phyloP scores from a whole-genome alignment of 2,329 filamentous ascomycete genomes.

The Lachnellula hyalina region DNA sequence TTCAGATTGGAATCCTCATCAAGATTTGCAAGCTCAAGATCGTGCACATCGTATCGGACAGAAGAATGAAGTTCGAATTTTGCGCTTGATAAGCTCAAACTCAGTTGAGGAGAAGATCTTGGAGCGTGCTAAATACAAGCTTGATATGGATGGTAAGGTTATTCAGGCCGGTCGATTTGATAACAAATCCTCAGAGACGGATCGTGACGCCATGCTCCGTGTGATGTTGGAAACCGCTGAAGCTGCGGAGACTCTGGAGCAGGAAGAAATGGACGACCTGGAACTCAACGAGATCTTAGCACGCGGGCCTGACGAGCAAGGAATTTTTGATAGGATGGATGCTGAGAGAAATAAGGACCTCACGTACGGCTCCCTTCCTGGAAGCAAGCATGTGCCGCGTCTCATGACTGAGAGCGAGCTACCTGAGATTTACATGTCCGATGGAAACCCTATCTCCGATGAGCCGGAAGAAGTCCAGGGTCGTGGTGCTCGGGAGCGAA shows the following conservation, averaged over 20 bases:
- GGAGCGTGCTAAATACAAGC: slow-evolving; percentile 92
- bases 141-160: slow-evolving; percentile 99
- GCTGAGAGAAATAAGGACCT: slow-evolving; percentile 62
- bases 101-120: slow-evolving; percentile 99
- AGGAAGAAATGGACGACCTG: slow-evolving; percentile 98
- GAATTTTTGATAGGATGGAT: slow-evolving; percentile 77
- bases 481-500: slow-evolving; percentile 90
- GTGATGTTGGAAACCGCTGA: slow-evolving; percentile 85
- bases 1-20: slow-evolving; percentile 98
- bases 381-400: slow-evolving; percentile 63
- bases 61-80: slow-evolving; percentile 97
- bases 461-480: slow-evolving; percentile 74
- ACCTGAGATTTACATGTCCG: slow-evolving; percentile 87
- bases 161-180: slow-evolving; percentile 99
- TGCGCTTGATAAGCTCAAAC: slow-evolving; percentile 91
- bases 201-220: slow-evolving; percentile 93
- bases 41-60: slow-evolving; percentile 99
- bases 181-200: slow-evolving; percentile 97
- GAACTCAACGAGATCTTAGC: slow-evolving; percentile 94
- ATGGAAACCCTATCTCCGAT: slow-evolving; percentile 75
- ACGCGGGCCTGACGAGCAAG: slow-evolving; percentile 74
- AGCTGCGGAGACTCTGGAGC: slow-evolving; percentile 62
- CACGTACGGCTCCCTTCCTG: slow-evolving; percentile 63
- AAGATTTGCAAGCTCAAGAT: slow-evolving; percentile 98
- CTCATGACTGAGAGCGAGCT: slow-evolving; percentile 84